Base-by-base conservation (phyloP, 805 yeast genomes). In the fission yeast (Schizosaccharomyces pombe) region DNA sequence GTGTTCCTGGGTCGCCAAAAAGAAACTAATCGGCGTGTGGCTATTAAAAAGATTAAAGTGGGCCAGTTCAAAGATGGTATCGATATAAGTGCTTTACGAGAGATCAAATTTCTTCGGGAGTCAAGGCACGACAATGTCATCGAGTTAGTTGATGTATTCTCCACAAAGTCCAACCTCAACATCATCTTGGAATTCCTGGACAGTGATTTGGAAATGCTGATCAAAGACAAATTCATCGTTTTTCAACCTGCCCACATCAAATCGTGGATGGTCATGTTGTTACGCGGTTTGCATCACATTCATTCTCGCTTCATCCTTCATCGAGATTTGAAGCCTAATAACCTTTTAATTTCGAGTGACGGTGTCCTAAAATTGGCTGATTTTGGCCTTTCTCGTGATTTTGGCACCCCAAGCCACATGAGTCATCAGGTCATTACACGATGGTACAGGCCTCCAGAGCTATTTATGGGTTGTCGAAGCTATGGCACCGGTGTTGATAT, bases 381-480 rank as follows among this genome's bases (percentile, higher is more conserved):
- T 84, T 91, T 91, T 70, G 98, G 98, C 60, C 71, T 89, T 49
- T 97, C 97, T 0, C 70, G 98, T 58, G 76, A 87, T 1, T 70
- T 85, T 33, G 54, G 49, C 26, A 32, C 47, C 28, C 32, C 62
- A 51, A 76, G 79, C 49, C 76, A 78, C 56, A 70, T 91, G 65
- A 84, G 97, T 0, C 83, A 94, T 1, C 89, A 87, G 58, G 99
- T 91, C 3, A 98, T 91, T 1, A 91, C 99, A 2, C 70, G 97
- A 57, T 91, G 99, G 99, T 91, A 91, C 66, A 71, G 97, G 55
- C 94, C 97, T 0, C 99, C 99, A 0, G 99, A 91, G 62, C 69
- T 91, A 52, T 68, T 91, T 26, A 77, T 89, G 57, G 96, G 95
- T 0, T 82, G 95, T 0, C 74, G 80, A 52, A 91, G 85, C 65